These are phyloP conservation scores for Amauroascus verrucosus DNA, from an alignment of 2,329 filamentous ascomycete genomes.

Conservation along the genomic window DNA sequence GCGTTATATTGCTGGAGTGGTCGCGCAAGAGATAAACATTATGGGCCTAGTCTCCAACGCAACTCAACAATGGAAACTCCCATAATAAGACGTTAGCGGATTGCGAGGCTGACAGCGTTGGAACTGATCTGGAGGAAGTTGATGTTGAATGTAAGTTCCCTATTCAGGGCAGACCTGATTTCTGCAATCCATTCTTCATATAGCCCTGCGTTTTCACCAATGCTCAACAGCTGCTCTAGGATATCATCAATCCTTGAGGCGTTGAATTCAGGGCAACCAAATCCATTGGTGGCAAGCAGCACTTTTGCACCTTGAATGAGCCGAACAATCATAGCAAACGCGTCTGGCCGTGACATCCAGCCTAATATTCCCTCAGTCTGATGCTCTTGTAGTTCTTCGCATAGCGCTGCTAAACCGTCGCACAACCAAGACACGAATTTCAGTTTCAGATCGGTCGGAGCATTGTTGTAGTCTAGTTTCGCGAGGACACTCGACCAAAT, in stretches of 20 bases:
- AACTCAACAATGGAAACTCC: not conserved
- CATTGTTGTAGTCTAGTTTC: slow-evolving; percentile 21
- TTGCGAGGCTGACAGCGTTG: not conserved
- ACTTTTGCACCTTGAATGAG: slow-evolving; percentile 31
- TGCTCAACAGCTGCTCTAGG: slow-evolving; percentile 21
- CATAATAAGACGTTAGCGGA: not conserved
- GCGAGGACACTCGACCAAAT: slow-evolving; percentile 54
- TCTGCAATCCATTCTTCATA: slow-evolving; percentile 8
- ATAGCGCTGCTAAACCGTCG: slow-evolving; percentile 25
- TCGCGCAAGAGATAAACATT: not conserved
- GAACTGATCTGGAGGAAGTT: not conserved
- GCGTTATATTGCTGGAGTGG: not conserved
- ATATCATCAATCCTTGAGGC: slow-evolving; percentile 17
- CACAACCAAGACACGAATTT: slow-evolving; percentile 26
- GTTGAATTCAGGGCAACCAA: slow-evolving; percentile 16
- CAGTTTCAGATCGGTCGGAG: slow-evolving; percentile 16
- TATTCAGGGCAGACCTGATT: slow-evolving; percentile 22
- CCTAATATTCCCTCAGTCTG: slow-evolving; percentile 57
- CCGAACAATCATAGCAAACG: slow-evolving; percentile 45
- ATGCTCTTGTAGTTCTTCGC: slow-evolving; percentile 21
- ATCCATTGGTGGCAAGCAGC: slow-evolving; percentile 21
- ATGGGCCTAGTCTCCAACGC: not conserved
- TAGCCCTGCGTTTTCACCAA: not conserved
- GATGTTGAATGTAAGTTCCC: not conserved
- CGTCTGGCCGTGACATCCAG: slow-evolving; percentile 58